Percentiles rank a stretch among this genome's conserved stretches.
phyloP scores from a whole-genome alignment of 768 basidiomycete genomes.

The Baorangia bicolor region DNA sequence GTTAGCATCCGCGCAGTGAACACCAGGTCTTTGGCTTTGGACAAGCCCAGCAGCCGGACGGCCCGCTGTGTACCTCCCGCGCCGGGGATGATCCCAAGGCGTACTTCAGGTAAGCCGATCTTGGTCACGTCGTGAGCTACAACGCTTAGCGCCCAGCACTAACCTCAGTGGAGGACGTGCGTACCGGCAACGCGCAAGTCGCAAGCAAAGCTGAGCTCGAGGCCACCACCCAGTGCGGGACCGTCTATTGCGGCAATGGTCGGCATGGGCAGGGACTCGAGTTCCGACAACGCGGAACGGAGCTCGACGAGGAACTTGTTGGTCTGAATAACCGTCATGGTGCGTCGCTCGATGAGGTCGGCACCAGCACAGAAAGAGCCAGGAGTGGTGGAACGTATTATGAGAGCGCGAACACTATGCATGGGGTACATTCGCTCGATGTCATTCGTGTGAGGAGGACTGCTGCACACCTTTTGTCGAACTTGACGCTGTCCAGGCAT shows the following conservation, averaged over 20 bases:
- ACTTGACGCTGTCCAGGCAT: slow-evolving; percentile 63
- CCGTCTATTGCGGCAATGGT: slow-evolving; percentile 94
- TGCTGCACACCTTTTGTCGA: slow-evolving; percentile 57
- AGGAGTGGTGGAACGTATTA: slow-evolving; percentile 76
- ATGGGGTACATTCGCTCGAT: not conserved
- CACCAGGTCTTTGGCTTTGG: slow-evolving; percentile 84
- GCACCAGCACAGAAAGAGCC: slow-evolving; percentile 91
- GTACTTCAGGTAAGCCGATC: slow-evolving; percentile 83
- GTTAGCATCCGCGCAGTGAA: slow-evolving; percentile 74
- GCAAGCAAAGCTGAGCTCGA: slow-evolving; percentile 85
- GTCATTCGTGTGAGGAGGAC: not conserved
- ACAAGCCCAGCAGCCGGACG: slow-evolving; percentile 71
- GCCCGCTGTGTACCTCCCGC: slow-evolving; percentile 88
- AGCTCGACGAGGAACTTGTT: slow-evolving; percentile 75
- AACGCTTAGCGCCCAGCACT: not conserved
- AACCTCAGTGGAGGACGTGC: slow-evolving; percentile 15
- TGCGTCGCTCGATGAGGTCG: slow-evolving; percentile 81
- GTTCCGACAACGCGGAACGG: slow-evolving; percentile 63
- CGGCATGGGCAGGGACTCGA: slow-evolving; percentile 84
- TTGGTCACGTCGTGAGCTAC: slow-evolving; percentile 69
- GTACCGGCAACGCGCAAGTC: slow-evolving; percentile 88
- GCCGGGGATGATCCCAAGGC: slow-evolving; percentile 84
- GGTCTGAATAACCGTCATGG: slow-evolving; percentile 76
- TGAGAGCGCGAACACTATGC: slow-evolving; percentile 69
- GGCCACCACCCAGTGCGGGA: slow-evolving; percentile 89